Percentiles rank a stretch among this genome's conserved stretches.
Conservation (phyloP, 2,329 filamentous ascomycete species). For the Calonectria multiphialidica region DNA sequence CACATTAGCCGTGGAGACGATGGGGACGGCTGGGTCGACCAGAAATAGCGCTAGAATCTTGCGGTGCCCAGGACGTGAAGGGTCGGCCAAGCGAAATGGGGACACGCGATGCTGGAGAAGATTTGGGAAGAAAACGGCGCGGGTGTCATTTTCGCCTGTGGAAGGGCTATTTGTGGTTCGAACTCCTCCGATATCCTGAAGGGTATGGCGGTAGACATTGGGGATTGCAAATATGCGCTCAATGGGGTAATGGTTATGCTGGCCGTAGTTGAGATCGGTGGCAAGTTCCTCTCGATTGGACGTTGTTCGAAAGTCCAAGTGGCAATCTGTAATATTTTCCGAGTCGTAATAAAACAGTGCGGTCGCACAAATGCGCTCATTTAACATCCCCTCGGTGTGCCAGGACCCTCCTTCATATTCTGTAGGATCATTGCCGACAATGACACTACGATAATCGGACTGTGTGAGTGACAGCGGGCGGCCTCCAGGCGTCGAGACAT, state of each 20-base stretch:
- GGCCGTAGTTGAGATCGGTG: constrained; percentile 35
- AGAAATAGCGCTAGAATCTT: constrained; percentile 72
- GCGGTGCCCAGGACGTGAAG: constrained; percentile 65
- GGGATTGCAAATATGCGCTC: constrained; percentile 50
- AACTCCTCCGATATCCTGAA: constrained; percentile 60
- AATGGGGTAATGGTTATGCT: constrained; percentile 50
- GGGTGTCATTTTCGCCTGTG: constrained; percentile 47
- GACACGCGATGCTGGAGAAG: constrained; percentile 63
- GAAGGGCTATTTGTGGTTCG: constrained; percentile 46
- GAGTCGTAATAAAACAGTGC: constrained; percentile 72
- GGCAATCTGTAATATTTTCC: constrained; percentile 68
- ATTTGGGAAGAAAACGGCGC: constrained; percentile 69
- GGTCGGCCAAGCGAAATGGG: constrained; percentile 65
- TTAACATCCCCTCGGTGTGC: constrained; percentile 68
- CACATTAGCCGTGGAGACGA: constrained; percentile 58
- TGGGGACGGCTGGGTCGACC: constrained; percentile 65
- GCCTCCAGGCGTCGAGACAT: neutral
- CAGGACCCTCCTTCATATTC: constrained; percentile 64
- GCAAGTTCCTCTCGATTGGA: constrained; percentile 44
- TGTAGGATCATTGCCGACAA: neutral
- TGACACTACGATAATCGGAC: neutral
- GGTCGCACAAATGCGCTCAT: constrained; percentile 74
- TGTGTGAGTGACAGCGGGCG: neutral
- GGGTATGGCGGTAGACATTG: constrained; percentile 9
- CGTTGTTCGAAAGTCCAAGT: constrained; percentile 62